Conservation (phyloP, 345 rosid species). For the Eucalyptus sp. region DNA sequence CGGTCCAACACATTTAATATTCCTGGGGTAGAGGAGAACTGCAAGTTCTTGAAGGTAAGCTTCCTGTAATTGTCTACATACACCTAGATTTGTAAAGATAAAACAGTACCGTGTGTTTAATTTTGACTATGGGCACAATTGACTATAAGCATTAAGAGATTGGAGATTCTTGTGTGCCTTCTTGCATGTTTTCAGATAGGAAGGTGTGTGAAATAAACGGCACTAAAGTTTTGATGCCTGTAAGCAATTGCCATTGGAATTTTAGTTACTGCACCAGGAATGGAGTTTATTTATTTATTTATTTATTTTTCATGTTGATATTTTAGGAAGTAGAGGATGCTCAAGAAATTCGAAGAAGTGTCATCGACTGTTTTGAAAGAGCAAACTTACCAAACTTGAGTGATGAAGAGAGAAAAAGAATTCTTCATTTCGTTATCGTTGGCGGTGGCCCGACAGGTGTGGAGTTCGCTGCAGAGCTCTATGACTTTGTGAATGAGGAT, state of each 20-base stretch:
- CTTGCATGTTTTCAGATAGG: not conserved
- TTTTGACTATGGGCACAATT: not conserved
- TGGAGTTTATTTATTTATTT: not conserved
- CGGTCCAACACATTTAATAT: conserved; percentile 91
- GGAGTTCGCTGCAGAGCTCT: conserved; percentile 96
- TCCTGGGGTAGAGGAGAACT: conserved; percentile 88
- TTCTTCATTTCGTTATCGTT: conserved; percentile 94
- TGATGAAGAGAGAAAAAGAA: conserved; percentile 80
- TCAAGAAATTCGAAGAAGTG: conserved; percentile 70
- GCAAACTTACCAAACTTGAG: conserved; percentile 78
- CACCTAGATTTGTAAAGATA: not conserved
- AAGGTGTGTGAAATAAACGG: not conserved
- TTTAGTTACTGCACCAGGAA: not conserved
- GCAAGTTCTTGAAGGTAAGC: conserved; percentile 84
- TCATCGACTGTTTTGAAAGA: conserved; percentile 84
- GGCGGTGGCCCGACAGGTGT: conserved; percentile 99
- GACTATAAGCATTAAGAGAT: not conserved
- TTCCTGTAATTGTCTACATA: not conserved
- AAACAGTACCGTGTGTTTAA: not conserved
- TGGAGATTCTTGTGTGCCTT: not conserved
- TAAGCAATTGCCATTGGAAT: not conserved
- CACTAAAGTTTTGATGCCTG: not conserved
- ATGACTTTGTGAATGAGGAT: conserved; percentile 88
- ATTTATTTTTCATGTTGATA: not conserved
- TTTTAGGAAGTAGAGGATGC: conserved; percentile 97